Conservation (phyloP, 169 alveolate genomes). For the Sarcocystis neurona region DNA sequence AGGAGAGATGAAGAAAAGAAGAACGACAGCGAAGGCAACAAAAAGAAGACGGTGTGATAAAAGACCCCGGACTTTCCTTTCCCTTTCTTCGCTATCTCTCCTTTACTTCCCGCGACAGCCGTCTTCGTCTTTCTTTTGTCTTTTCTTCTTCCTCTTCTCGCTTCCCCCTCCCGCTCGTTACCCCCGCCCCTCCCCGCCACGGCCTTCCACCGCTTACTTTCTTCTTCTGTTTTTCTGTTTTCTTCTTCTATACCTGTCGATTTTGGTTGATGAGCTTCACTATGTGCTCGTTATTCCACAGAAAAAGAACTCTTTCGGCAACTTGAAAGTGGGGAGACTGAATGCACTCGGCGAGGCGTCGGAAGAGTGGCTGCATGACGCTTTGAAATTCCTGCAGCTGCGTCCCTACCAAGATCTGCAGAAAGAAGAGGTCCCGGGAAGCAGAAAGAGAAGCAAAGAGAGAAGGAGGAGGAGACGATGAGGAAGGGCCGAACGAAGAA, state of each 20-base stretch:
- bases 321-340: constrained; percentile 80
- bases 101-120: too few species aligned
- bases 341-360: constrained; percentile 74
- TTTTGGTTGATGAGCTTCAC: constrained; percentile 80
- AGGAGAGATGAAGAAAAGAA: too few species aligned
- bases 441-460: background rate
- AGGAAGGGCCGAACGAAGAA: background rate
- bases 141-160: too few species aligned
- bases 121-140: too few species aligned
- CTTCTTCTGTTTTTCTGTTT: too few species aligned
- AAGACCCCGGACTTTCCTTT: too few species aligned
- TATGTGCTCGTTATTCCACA: constrained; percentile 89
- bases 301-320: constrained; percentile 90
- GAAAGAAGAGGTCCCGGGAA: background rate
- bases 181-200: too few species aligned
- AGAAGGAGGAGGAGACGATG: background rate
- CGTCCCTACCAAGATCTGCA: constrained; percentile 72
- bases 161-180: too few species aligned
- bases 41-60: too few species aligned
- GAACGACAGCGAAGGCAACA: too few species aligned
- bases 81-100: too few species aligned
- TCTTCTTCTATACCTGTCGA: constrained; percentile 70
- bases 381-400: constrained; percentile 83
- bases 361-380: constrained; percentile 77
- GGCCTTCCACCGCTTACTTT: too few species aligned